phyloP scores from a whole-genome alignment of 495 filamentous ascomycete genomes.

The Apiosordaria backusii region DNA sequence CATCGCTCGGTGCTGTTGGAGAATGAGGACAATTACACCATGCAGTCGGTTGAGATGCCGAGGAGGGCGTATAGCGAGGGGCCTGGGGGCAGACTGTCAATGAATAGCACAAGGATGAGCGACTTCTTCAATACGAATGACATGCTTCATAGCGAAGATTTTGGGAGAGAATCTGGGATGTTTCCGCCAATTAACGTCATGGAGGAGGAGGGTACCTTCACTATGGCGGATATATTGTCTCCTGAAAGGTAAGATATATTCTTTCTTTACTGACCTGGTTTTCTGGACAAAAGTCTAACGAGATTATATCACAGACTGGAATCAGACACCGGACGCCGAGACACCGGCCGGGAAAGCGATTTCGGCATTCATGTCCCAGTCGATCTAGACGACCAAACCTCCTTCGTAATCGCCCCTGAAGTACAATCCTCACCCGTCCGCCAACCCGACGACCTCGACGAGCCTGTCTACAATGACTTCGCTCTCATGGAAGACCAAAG shows the following conservation, averaged over 20 bases:
- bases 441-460: constrained; percentile 9
- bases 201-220: constrained; percentile 27
- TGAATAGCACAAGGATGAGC: constrained; percentile 57
- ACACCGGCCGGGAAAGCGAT: constrained; percentile 41
- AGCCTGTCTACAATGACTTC: constrained; percentile 22
- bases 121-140: constrained; percentile 56
- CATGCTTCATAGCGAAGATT: constrained; percentile 40
- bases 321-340: constrained; percentile 33
- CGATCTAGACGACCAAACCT: constrained; percentile 43
- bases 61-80: constrained; percentile 58
- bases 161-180: constrained; percentile 48
- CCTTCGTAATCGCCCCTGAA: constrained; percentile 37
- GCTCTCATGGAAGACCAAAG: constrained; percentile 20
- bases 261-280: constrained; percentile 34
- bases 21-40: constrained; percentile 61
- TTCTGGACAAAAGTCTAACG: constrained; percentile 23
- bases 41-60: constrained; percentile 65
- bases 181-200: constrained; percentile 35
- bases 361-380: constrained; percentile 46
- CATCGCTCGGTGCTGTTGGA: constrained; percentile 63
- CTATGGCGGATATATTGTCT: constrained; percentile 18
- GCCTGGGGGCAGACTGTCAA: constrained; percentile 34
- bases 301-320: constrained; percentile 30
- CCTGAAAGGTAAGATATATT: constrained; percentile 23
- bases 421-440: constrained; percentile 24